Evolutionary conservation across 202 grass and related monocot species (phyloP).

Genomic region (Schoenoplectus tabernaemontani): DNA sequence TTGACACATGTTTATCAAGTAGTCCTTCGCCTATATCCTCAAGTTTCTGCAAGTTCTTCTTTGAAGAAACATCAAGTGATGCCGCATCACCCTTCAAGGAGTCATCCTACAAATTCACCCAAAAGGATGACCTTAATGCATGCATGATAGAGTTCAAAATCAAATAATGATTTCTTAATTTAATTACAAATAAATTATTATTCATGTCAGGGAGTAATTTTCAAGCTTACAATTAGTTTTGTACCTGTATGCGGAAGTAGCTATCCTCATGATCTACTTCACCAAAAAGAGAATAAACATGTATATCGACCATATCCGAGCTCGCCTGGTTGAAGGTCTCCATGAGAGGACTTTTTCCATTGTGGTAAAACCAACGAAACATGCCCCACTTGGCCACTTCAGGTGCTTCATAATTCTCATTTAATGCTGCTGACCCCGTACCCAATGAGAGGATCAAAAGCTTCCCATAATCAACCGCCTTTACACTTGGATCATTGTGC

Average conservation of each 20-base stretch:
- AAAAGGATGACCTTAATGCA: background rate
- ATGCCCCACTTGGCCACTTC: constrained; percentile 34
- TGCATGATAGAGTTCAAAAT: background rate
- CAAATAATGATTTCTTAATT: background rate
- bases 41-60: constrained; percentile 35
- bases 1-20: constrained; percentile 27
- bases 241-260: constrained; percentile 51
- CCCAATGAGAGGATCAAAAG: constrained; percentile 41
- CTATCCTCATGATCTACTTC: constrained; percentile 15
- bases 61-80: constrained; percentile 33
- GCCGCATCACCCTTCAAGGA: constrained; percentile 1
- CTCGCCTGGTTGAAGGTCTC: constrained; percentile 48
- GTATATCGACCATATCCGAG: constrained; percentile 53
- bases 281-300: constrained; percentile 44
- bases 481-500: background rate
- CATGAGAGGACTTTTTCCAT: constrained; percentile 32
- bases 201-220: background rate
- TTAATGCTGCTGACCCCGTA: constrained; percentile 30
- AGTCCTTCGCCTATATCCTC: constrained; percentile 24
- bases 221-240: background rate
- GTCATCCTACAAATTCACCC: constrained; percentile 25
- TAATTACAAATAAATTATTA: background rate
- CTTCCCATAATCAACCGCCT: constrained; percentile 22
- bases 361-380: constrained; percentile 34
- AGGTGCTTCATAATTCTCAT: constrained; percentile 28